Evolutionary conservation across 2,329 filamentous ascomycete species (phyloP), one percentile per base, ranked within the genome.

Genomic region (Aureobasidium sp.): DNA sequence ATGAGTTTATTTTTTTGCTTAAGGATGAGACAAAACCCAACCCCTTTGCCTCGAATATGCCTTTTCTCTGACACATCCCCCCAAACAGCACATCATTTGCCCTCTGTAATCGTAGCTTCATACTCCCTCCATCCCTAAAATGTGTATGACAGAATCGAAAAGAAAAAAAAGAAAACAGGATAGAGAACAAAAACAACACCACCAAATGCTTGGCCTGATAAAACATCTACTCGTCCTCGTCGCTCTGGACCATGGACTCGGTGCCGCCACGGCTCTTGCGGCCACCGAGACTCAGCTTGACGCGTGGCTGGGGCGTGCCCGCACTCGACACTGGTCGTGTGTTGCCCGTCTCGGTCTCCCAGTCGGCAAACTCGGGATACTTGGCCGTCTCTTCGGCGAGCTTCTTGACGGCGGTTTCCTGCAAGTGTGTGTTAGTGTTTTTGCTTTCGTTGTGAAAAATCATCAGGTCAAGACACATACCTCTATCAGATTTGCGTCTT

Each of bases 401-500:
- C 70, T 83, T 82, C 39, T 77, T 71, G 36, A 83, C 64, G 63
- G 78, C 80, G 57, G 81, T 81, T 64, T 78, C 74, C 79, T 81
- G n/a, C 15, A 7, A 20, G 14, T 5, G n/a, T 25, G 29, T 49
- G 63, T 59, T 31, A 49, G 47, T 49, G 6, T 37, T 25, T 25
- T 34, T 39, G 15, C 20, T n/a, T 42, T 5, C 31, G 31, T 37
- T 7, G 31, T 31, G 25, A 5, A 5, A 17, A 12, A 15, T 5
- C 17, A 6, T 27, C n/a, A 14, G 49, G 31, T 14, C 7, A 14
- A n/a, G 29, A 12, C 45, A 77, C 86, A 79, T 79, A 96, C 91
- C 83, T 96, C 90, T 76, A 99, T 97, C 61, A 88, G 81, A 74
- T 92, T 92, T 55, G 93, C 93, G 79, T 99, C 94, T 70, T 90